These are phyloP conservation scores for Amaranthus cruentus DNA, from an alignment of 148 eudicot genomes.

Conservation along the genomic window DNA sequence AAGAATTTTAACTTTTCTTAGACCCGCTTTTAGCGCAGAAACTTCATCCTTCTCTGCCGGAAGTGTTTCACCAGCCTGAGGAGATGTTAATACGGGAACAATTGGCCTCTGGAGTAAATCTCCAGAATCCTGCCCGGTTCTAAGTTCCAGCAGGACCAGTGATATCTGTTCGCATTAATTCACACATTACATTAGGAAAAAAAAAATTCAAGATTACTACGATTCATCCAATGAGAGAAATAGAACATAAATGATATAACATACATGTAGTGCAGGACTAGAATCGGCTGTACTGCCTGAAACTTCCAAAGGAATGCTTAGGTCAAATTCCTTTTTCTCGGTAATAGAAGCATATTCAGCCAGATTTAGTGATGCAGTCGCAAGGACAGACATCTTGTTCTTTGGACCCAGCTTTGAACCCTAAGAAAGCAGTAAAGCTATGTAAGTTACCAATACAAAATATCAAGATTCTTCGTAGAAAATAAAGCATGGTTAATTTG, in stretches of 20 bases:
- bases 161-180: conserved; percentile 45
- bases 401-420: conserved; percentile 53
- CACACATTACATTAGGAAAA: conserved; percentile 7
- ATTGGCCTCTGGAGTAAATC: conserved; percentile 40
- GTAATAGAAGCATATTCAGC: conserved; percentile 74
- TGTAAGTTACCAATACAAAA: background rate
- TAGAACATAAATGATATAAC: conserved; percentile 8
- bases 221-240: background rate
- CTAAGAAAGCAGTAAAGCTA: conserved; percentile 31
- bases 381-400: conserved; percentile 49
- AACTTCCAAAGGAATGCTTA: conserved; percentile 54
- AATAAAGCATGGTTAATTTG: background rate
- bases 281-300: conserved; percentile 42
- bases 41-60: conserved; percentile 72
- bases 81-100: conserved; percentile 33
- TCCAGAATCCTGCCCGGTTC: conserved; percentile 51
- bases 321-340: conserved; percentile 57
- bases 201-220: background rate
- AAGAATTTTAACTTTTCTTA: conserved; percentile 74
- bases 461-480: background rate
- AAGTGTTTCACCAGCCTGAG: conserved; percentile 33
- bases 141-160: conserved; percentile 56
- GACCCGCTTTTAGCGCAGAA: conserved; percentile 89
- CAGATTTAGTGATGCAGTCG: conserved; percentile 62
- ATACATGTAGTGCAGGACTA: conserved; percentile 49